Conservation (phyloP, 176 grass and related monocot genomes). For the Oryza coarctata region DNA sequence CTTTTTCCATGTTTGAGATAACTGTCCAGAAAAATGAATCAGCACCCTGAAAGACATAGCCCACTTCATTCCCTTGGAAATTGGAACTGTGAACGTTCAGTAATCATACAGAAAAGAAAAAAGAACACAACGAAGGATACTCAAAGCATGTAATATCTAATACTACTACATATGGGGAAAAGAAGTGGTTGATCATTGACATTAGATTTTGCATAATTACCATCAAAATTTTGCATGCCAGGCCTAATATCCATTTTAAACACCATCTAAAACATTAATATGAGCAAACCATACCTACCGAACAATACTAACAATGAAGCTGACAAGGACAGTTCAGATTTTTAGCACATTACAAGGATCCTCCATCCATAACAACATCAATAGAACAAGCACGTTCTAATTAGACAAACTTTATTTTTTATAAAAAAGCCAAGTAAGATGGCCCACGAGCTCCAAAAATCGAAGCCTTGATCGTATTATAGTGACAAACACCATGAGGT, state of each 20-base stretch:
- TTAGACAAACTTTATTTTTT: background rate
- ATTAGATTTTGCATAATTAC: background rate
- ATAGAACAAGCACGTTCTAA: conserved; percentile 1
- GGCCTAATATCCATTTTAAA: background rate
- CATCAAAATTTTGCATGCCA: background rate
- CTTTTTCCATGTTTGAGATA: conserved; percentile 77
- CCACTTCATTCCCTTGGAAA: background rate
- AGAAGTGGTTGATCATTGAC: background rate
- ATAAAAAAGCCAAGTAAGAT: background rate
- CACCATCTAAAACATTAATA: background rate
- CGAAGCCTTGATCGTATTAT: background rate
- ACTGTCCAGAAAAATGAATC: conserved; percentile 70
- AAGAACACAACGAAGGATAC: background rate
- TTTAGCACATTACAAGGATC: background rate
- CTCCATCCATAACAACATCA: background rate
- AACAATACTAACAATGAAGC: background rate
- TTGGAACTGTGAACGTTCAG: background rate
- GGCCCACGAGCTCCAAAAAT: background rate
- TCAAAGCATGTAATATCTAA: background rate
- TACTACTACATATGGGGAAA: background rate
- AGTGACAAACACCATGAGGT: background rate
- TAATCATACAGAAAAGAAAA: conserved; percentile 4
- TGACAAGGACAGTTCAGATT: background rate
- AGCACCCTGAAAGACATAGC: conserved; percentile 51
- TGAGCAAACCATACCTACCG: background rate